Base-by-base conservation (phyloP, 257 asterid species). In the Nicotiana obtusifolia region DNA sequence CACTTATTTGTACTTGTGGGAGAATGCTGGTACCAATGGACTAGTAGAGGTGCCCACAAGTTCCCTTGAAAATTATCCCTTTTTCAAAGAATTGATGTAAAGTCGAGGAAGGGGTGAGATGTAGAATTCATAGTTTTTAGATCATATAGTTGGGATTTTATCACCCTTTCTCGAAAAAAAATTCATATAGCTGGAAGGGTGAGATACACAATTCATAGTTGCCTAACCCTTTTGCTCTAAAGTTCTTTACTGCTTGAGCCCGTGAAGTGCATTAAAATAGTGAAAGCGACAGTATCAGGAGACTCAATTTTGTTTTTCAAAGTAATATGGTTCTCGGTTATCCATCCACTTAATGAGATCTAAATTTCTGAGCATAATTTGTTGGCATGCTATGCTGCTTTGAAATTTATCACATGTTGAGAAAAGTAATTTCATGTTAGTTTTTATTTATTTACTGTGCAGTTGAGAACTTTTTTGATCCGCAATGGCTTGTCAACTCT, bases 401-500 rank as follows among this genome's bases (percentile, higher is more conserved):
- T 5, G 78, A 52, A 41, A 17, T 24, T 56, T 37, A 82, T 68
- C 78, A 22, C 14, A 19, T 2, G 16, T 7, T 73, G 57, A 22
- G n/a, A 41, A 24, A 30, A 22, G 61, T 15, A 47, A 64, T 28
- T 68, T 78, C 54, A 28, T 28, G 7, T 7, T 49, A 75, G 24
- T 44, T 44, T 44, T 24, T 75, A 37, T 24, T 69, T 59, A 59
- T 84, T 10, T 54, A 69, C 77, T 85, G 66, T 86, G 89, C 94
- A 96, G 99, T 59, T 93, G 84, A 86, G 98, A 83, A 93, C 99
- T 57, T 94, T 96, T 86, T 85, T 94, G 85, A 94, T 96, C 82
- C 91, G 99, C 86, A 96, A 96, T 89, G 98, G 99, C 84, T 86
- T 96, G 84, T 68, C 94, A n/a, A 83, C 90, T 88, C 98, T 94